Evolutionary conservation across 2,329 filamentous ascomycete genomes (phyloP).

Genomic region (Penicillium sp.): DNA sequence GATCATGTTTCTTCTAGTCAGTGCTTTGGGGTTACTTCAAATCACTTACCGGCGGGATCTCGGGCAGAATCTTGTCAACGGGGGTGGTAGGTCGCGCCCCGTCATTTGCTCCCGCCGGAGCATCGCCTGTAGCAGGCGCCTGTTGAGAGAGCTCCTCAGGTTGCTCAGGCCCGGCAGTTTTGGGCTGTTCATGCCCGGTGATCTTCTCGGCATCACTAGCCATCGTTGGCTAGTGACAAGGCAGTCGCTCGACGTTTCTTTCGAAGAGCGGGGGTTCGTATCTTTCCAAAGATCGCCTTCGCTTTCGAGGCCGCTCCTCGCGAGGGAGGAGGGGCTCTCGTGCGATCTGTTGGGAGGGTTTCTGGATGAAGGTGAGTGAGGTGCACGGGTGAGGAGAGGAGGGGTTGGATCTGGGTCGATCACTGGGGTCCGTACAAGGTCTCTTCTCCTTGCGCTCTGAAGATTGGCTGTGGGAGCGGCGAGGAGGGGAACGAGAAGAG

Average conservation of each 20-base stretch:
- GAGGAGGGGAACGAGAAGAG: conserved; percentile 38
- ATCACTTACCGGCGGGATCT: conserved; percentile 43
- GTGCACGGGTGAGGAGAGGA: conserved; percentile 50
- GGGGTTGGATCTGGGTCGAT: conserved; percentile 57
- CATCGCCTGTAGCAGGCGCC: conserved; percentile 8
- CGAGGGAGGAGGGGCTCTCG: conserved; percentile 48
- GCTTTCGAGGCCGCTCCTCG: conserved; percentile 29
- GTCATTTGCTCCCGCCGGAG: background rate
- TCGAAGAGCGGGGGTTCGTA: conserved; percentile 51
- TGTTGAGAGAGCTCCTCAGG: conserved; percentile 22
- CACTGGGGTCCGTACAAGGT: conserved; percentile 50
- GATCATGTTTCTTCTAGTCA: background rate
- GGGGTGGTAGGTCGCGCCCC: conserved; percentile 21
- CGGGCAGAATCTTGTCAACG: conserved; percentile 32
- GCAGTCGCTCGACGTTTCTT: conserved; percentile 41
- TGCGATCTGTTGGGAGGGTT: conserved; percentile 50
- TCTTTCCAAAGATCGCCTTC: conserved; percentile 50
- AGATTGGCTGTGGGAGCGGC: conserved; percentile 38
- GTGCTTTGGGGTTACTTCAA: conserved; percentile 17
- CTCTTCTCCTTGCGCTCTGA: conserved; percentile 44
- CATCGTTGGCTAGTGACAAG: conserved; percentile 37
- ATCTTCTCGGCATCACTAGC: conserved; percentile 43
- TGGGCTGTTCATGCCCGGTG: conserved; percentile 29
- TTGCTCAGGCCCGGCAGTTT: conserved; percentile 27
- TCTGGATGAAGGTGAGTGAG: conserved; percentile 63